phyloP scores from a whole-genome alignment of 2,329 filamentous ascomycete genomes.

The Diaporthe aspalathi region DNA sequence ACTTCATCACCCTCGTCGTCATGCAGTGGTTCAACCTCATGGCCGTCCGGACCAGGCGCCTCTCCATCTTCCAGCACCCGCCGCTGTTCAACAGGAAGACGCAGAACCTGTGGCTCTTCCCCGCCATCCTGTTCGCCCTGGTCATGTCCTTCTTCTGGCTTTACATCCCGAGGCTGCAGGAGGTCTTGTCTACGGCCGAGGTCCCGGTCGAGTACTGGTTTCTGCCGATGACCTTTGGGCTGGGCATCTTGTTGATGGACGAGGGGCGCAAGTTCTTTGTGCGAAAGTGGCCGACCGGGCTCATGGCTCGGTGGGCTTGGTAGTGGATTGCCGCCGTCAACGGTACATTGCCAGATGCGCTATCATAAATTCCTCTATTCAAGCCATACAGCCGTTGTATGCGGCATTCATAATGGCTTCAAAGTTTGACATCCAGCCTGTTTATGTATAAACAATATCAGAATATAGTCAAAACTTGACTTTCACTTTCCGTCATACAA shows the following conservation, averaged over 20 bases:
- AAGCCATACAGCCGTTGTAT: too few species aligned
- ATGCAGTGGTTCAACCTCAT: constrained; percentile 86
- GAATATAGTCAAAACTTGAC: too few species aligned
- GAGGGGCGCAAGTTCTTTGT: constrained; percentile 74
- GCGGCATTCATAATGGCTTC: too few species aligned
- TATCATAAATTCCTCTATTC: too few species aligned
- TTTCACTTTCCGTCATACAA: too few species aligned
- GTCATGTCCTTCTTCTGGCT: constrained; percentile 76
- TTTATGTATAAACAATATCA: too few species aligned
- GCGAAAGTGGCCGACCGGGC: constrained; percentile 66
- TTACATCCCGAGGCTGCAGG: constrained; percentile 75
- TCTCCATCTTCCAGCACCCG: constrained; percentile 78
- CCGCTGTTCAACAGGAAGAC: constrained; percentile 73
- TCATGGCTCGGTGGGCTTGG: constrained; percentile 73
- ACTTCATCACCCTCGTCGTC: constrained; percentile 83
- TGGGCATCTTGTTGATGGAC: constrained; percentile 72
- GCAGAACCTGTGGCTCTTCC: constrained; percentile 76
- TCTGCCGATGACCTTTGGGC: constrained; percentile 77
- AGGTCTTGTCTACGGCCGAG: constrained; percentile 67
- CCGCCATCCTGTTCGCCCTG: constrained; percentile 76
- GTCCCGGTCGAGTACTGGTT: constrained; percentile 83
- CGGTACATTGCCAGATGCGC: too few species aligned
- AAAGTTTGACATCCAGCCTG: too few species aligned
- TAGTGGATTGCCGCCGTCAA: constrained; percentile 48
- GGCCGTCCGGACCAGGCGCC: constrained; percentile 72